Evolutionary conservation across 768 basidiomycete genomes (phyloP), one percentile per base, ranked within the genome.

Genomic region (Daedalea quercina): DNA sequence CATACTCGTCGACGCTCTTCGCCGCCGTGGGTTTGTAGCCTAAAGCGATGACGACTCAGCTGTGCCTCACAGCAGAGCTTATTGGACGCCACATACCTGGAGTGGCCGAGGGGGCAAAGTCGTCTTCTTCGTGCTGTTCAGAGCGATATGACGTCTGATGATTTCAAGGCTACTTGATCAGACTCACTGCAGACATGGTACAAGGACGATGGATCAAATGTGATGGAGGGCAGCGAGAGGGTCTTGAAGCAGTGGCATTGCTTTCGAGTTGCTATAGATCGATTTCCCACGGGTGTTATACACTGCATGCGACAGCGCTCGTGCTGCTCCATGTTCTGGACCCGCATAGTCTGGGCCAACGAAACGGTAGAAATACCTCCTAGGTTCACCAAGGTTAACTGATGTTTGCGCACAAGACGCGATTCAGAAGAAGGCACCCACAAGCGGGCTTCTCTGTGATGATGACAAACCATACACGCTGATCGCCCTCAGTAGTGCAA

Each of bases 1-100:
- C 87, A 43, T 91, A 90, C 67, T 94, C 90, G 23, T 90, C 90
- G 12, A 87, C 71, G 43, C 78, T 76, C 74, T 90, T 90, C 28
- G 76, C 79, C 53, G 77, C 82, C 33, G 73, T 65, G 34, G 79
- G 80, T 69, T 86, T 91, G 76, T 91, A 92, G 53, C 90, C 90
- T 90, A 26, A 24, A 2, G 23, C 9, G 24, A 26, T 23, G 28
- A 31, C 28, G 11, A 3, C 37, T 44, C 22, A 44, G 44, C 23
- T 26, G 11, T 9, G 23, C 44, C 12, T 20, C 7, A n/a, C 22
- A n/a, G 8, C 23, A 44, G 20, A n/a, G 34, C 44, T 35, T 34
- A 41, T 26, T 23, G 4, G 28, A 15, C 15, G 37, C 24, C 37
- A 51, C 60, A 43, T 42, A 82, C 88, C 89, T 70, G 85, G 85